Evolutionary conservation across 148 eudicot genomes (phyloP), one percentile per base, ranked within the genome.

Genomic region (Simmondsia chinensis): DNA sequence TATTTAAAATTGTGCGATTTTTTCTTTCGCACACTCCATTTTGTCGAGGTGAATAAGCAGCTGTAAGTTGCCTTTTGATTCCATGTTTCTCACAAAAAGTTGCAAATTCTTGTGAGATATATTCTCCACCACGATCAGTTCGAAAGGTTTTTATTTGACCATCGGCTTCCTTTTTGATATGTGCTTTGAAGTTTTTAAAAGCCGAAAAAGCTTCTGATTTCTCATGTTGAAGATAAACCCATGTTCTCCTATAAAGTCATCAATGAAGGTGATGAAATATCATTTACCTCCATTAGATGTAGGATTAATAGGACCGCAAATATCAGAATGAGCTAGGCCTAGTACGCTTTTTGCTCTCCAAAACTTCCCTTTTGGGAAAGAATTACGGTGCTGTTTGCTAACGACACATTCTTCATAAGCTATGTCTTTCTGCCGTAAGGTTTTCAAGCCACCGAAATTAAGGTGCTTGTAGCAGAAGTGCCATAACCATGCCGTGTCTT

Each of bases 211-310:
- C n/a, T n/a, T n/a, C n/a, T n/a, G n/a, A n/a, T n/a, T n/a, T n/a
- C n/a, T n/a, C n/a, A n/a, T n/a, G n/a, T n/a, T n/a, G n/a, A n/a
- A n/a, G n/a, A n/a, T n/a, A n/a, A n/a, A n/a, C n/a, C n/a, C n/a
- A n/a, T n/a, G n/a, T n/a, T n/a, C n/a, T n/a, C n/a, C n/a, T n/a
- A n/a, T n/a, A n/a, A n/a, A n/a, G n/a, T n/a, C n/a, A n/a, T n/a
- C n/a, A n/a, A n/a, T n/a, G n/a, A n/a, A n/a, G n/a, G n/a, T n/a
- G n/a, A n/a, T n/a, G n/a, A n/a, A n/a, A n/a, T n/a, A n/a, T n/a
- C n/a, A n/a, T 39, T 50, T 50, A 35, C 56, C 45, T 22, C 56
- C 56, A 50, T 50, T 50, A 8, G 43, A 50, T 21, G 16, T 14
- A 13, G 45, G 44, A 8, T 30, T 50, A 10, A 50, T 50, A 0